Evolutionary conservation across 2,329 filamentous ascomycete genomes (phyloP), one percentile per base, ranked within the genome.

Genomic region (Arthrobotrys sphaeroides): DNA sequence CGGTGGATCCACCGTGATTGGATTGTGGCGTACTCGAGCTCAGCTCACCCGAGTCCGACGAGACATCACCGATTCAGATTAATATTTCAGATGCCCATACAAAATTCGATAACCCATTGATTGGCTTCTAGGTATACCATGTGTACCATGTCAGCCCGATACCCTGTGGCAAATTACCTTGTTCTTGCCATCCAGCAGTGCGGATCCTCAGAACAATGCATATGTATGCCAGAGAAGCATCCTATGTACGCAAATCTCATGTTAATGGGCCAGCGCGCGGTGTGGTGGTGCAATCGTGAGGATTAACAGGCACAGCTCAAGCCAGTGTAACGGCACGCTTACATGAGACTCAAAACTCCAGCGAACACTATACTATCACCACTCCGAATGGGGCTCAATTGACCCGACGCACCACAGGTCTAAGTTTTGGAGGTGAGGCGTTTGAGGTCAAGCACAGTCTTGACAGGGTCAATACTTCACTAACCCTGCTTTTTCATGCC

Each of bases 391-490:
- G 6, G 2, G 22, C 13, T 51, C n/a, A 33, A 33, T 3, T 31
- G n/a, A 16, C 36, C 9, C 5, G 3, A 3, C n/a, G 16, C 40
- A 40, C 36, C 12, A 12, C n/a, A 33, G n/a, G n/a, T n/a, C 31
- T 13, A 13, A 22, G 20, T 33, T 36, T 20, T 53, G 26, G n/a
- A 18, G 10, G 18, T n/a, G 51, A 55, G 51, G 28, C 28, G 26
- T 53, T 13, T 20, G 36, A 6, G n/a, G 5, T 20, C 26, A 20
- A 16, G 26, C 26, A 72, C 40, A 65, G 70, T 74, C 70, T 45
- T 38, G 24, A 45, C 62, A 68, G 57, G 70, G 70, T 74, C 70
- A 74, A 74, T 55, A 49, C 53, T 26, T 43, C 49, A n/a, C 33
- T 9, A 67, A 66, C 60, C 68, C 42, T 73, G 68, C 47, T 67